Conservation (phyloP, 2,329 filamentous ascomycete species). For the Epicoccum nigrum region DNA sequence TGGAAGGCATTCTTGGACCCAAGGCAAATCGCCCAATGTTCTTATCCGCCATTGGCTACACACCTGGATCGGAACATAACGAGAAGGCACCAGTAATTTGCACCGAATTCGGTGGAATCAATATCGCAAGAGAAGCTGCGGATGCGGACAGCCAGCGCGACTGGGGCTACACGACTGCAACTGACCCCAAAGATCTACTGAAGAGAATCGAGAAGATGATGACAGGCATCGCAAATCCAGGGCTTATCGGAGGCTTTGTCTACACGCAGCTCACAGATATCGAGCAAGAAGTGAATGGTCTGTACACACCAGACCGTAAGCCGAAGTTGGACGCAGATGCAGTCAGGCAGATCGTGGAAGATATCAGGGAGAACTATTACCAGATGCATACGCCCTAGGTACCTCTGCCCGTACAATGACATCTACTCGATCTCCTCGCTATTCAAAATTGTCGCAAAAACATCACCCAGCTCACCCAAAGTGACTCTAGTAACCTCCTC, state of each 20-base stretch:
- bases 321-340: constrained; percentile 63
- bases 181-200: constrained; percentile 64
- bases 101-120: constrained; percentile 72
- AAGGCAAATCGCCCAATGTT: constrained; percentile 64
- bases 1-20: constrained; percentile 60
- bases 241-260: constrained; percentile 66
- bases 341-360: constrained; percentile 64
- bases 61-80: constrained; percentile 57
- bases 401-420: not conserved
- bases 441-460: constrained; percentile 64
- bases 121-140: constrained; percentile 60
- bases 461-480: constrained; percentile 65
- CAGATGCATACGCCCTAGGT: constrained; percentile 22
- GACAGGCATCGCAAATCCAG: constrained; percentile 62
- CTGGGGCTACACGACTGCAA: constrained; percentile 73
- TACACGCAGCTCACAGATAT: constrained; percentile 70
- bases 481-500: constrained; percentile 55
- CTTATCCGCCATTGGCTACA: constrained; percentile 51
- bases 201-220: constrained; percentile 64
- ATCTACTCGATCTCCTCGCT: constrained; percentile 51
- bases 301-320: constrained; percentile 67
- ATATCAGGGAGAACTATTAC: constrained; percentile 38
- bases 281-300: constrained; percentile 71
- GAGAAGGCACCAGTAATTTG: constrained; percentile 67
- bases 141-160: constrained; percentile 52